These are phyloP conservation scores for Xylaria sp. DNA, from an alignment of 2,329 filamentous ascomycete species.

Conservation along the genomic window DNA sequence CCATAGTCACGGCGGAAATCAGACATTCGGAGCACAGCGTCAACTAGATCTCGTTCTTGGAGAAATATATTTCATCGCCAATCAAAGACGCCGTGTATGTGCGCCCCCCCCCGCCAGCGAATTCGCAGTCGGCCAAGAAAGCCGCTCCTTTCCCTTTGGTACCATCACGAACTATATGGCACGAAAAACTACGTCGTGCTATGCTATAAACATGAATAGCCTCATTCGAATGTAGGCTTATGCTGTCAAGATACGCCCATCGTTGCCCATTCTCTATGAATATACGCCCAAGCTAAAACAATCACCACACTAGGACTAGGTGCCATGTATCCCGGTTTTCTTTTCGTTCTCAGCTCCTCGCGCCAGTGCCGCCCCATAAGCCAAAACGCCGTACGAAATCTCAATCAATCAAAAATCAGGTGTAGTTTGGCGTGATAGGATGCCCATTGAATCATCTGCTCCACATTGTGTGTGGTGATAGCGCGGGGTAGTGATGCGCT, in stretches of 20 bases:
- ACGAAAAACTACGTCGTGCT: constrained; percentile 21
- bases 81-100: constrained; percentile 23
- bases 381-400: constrained; percentile 30
- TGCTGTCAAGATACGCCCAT: constrained; percentile 29
- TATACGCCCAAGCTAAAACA: constrained; percentile 18
- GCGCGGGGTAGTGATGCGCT: background rate
- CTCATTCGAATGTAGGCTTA: constrained; percentile 30
- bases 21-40: background rate
- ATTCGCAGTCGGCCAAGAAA: constrained; percentile 12
- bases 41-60: background rate
- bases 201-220: constrained; percentile 28
- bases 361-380: constrained; percentile 12
- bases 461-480: background rate
- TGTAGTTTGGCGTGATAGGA: constrained; percentile 5
- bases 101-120: constrained; percentile 5
- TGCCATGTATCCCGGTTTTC: constrained; percentile 33
- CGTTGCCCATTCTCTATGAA: constrained; percentile 32
- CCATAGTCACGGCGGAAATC: background rate
- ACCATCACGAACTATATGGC: constrained; percentile 1
- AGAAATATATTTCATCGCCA: constrained; percentile 24
- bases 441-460: constrained; percentile 16
- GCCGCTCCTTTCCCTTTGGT: constrained; percentile 5
- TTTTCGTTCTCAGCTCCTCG: constrained; percentile 23
- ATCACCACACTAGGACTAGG: constrained; percentile 24
- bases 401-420: constrained; percentile 5